These are phyloP conservation scores for Chaetomiaceae sp. DNA, from an alignment of 2,329 filamentous ascomycete species.

Conservation along the genomic window DNA sequence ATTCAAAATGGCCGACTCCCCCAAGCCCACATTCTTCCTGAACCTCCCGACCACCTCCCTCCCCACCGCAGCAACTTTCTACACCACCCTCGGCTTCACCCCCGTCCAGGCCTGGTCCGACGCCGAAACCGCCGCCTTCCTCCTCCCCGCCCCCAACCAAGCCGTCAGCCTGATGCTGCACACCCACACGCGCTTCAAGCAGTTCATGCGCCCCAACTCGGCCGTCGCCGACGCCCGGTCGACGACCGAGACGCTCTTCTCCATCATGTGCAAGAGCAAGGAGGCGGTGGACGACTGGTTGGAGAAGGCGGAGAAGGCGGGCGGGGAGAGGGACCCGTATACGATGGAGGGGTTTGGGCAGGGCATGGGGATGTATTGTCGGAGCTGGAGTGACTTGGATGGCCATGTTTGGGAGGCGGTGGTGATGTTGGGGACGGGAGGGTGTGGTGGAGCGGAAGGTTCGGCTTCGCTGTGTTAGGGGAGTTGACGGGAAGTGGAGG, in stretches of 20 bases:
- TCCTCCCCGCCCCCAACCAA: conserved; percentile 9
- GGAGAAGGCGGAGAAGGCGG: conserved; percentile 4
- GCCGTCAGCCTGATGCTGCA: conserved; percentile 14
- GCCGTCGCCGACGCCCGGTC: conserved; percentile 7
- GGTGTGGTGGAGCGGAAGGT: neutral
- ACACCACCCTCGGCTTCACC: conserved; percentile 10
- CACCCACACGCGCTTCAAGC: conserved; percentile 8
- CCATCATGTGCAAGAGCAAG: neutral
- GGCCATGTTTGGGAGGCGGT: conserved; percentile 18
- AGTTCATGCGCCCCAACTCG: conserved; percentile 8
- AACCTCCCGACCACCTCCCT: conserved; percentile 13
- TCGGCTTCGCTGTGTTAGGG: too few species aligned
- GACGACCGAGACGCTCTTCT: conserved; percentile 8
- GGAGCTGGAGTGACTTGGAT: conserved; percentile 17
- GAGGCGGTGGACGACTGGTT: conserved; percentile 11
- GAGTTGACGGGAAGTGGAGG: too few species aligned
- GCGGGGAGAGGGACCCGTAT: conserved; percentile 14
- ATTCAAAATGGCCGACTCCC: neutral
- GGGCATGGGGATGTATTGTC: conserved; percentile 15
- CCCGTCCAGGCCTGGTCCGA: conserved; percentile 7
- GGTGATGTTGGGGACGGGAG: neutral
- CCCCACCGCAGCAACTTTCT: conserved; percentile 5
- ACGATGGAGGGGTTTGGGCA: conserved; percentile 10
- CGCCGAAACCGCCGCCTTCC: conserved; percentile 5
- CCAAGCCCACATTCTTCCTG: conserved; percentile 13